Conservation (phyloP, 1,284 basidiomycete genomes). For the Apiotrichum laibachii region DNA sequence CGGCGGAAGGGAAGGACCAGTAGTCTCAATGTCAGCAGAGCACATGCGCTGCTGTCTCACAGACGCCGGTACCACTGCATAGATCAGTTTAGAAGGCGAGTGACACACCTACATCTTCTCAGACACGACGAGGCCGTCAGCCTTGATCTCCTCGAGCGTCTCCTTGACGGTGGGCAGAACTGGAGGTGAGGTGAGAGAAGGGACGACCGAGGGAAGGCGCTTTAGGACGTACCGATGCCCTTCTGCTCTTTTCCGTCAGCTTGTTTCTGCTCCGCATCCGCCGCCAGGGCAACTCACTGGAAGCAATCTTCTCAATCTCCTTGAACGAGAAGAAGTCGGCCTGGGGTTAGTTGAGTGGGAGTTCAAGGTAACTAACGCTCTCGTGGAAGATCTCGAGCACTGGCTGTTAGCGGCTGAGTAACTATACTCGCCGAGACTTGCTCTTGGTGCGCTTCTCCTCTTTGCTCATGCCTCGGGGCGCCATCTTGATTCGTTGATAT, state of each 20-base stretch:
- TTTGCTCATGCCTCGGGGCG: constrained; percentile 44
- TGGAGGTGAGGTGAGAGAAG: constrained; percentile 39
- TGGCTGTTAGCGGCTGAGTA: constrained; percentile 16
- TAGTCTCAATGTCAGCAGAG: constrained; percentile 61
- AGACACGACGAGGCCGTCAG: constrained; percentile 73
- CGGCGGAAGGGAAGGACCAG: constrained; percentile 87
- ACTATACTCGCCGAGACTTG: constrained; percentile 16
- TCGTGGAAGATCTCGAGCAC: constrained; percentile 86
- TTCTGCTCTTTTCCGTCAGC: constrained; percentile 70
- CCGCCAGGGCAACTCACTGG: constrained; percentile 40
- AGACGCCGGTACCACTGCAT: constrained; percentile 72
- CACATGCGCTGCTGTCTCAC: constrained; percentile 53
- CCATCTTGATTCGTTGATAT: constrained; percentile 28
- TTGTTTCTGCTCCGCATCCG: background rate
- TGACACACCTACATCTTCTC: constrained; percentile 70
- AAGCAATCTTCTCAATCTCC: constrained; percentile 71
- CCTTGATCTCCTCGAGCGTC: constrained; percentile 74
- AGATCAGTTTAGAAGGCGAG: too few relatives aligned
- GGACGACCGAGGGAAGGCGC: background rate
- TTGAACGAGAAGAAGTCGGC: constrained; percentile 83
- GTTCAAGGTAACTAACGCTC: constrained; percentile 57
- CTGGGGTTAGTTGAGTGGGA: constrained; percentile 52
- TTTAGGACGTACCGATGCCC: constrained; percentile 65
- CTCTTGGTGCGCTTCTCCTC: constrained; percentile 51
- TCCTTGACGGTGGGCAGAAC: constrained; percentile 86